Evolutionary conservation across 768 basidiomycete genomes (phyloP), one percentile per base, ranked within the genome.

Genomic region (Phylloporus sp.): DNA sequence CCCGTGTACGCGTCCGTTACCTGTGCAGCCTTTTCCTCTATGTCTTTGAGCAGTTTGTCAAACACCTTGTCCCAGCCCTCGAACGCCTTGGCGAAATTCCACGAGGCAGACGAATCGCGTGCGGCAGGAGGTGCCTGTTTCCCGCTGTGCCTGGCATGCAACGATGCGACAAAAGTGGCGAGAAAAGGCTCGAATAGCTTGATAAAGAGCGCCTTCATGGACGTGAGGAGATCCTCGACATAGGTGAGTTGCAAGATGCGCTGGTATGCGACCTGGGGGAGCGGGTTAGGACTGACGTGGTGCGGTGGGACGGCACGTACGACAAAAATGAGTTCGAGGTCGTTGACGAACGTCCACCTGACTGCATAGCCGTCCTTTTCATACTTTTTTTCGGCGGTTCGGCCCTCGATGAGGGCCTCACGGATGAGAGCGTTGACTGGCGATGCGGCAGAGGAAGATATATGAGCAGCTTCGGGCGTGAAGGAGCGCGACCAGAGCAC

Each of bases 401-500:
- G 79, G 22, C 92, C 90, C 61, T 97, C 93, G 58, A 97, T 95
- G 45, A 98, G 77, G 5, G 90, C 90, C 53, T 93, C 90, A 33
- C 86, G 82, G 55, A 95, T 83, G 59, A 95, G 82, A 21, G 86
- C 80, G 69, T 93, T 93, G 45, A 94, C 81, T 3, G 91, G 92
- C 2, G 88, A 91, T 13, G 84, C 73, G 3, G 86, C 71, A 17
- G 87, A 84, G 33, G 79, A 73, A 23, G 82, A 79, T 31, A 89
- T 70, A 11, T 81, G 74, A 6, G 80, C 75, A 36, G 88, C 86
- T 18, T 87, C 81, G 5, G 94, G 93, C 0, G 93, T 95, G 70
- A 95, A 97, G 3, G 94, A 93, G 39, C 85, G 81, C 21, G 90
- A 91, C 93, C 93, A 98, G 27, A 98, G 77, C 28, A 98, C 86